Base-by-base conservation (phyloP, 192 early-diverging fungal species). In the Kickxella alabastrina region DNA sequence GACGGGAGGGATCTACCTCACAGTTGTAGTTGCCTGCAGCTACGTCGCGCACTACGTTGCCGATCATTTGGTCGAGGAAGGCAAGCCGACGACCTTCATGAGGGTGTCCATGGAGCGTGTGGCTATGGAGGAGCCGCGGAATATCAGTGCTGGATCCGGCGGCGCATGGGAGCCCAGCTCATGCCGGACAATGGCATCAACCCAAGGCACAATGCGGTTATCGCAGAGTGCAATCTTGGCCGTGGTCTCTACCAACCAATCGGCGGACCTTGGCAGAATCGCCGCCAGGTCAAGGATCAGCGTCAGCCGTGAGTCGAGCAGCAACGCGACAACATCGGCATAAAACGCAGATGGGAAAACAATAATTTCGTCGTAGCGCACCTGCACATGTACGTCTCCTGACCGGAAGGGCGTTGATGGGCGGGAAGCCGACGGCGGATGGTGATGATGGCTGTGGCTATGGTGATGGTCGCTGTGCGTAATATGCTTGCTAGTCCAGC, bases 51-150 rank as follows among this genome's bases (percentile, higher is more conserved):
- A 88, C 70, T 6, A 85, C 79, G 21, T 79, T 76, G 15, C 85
- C 85, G 13, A 88, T 68, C 31, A 82, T 79, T 38, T 81, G 72
- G 37, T 88, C 85, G 6, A 86, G 47, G 27, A 82, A 86, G 28
- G 56, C 29, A 79, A 69, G 0, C 86, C 83, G 13, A 82, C 60
- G 34, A 85, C 59, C 22, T 82, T 83, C 86, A 88, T 88, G 47
- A 85, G 80, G 6, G 79, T 75, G 61, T 88, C 86, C 25, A 86
- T 62, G 4, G 82, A 80, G 21, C 84, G 83, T 2, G 86, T 88
- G 22, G 82, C 60, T 14, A 85, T 68, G 12, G 86, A 83, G 13
- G 85, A 75, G 15, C 83, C 82, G 41, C 85, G 76, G 37, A 78
- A 78, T 22, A 78, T 19, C 21, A 78, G 52, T 1, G 64, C 52